Base-by-base conservation (phyloP, 176 grass and related monocot species). In the Microstegium vimineum region DNA sequence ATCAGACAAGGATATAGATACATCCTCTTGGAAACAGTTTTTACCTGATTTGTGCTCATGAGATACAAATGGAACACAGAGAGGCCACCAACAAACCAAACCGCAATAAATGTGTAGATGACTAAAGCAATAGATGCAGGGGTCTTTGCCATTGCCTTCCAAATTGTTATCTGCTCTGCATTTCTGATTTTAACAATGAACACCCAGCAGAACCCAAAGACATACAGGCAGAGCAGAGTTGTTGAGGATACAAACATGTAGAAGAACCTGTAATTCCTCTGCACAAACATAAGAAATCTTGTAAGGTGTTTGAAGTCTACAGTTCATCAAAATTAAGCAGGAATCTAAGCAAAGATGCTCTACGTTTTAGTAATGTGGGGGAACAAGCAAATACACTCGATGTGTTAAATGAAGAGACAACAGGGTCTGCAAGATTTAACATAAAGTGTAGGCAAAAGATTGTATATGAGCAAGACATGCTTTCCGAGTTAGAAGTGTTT, bases 211-310 rank as follows among this genome's bases (percentile, higher is more conserved):
- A 97, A 90, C 31, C 87, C 91, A 45, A 97, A 97, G 62, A 97
- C 91, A 75, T 86, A 94, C 27, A 97, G 83, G 82, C 94, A 97
- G 22, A 97, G 89, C 62, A 97, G 84, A 76, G 94, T 94, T 71
- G 91, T 90, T 59, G 94, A 97, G 87, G 92, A 97, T 75, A 97
- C 94, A 82, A 97, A 97, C 91, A 97, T 97, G 78, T 97, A 97
- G 37, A 97, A 97, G 89, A 97, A 97, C 34, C 94, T 88, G 84
- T 97, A 97, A 86, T 97, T 97, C 57, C 94, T 81, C 94, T 97
- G 89, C 82, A 89, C 67, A 90, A 49, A 66, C 62, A 79, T 49
- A 74, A 35, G 70, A 54, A 76, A 86, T 16, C 20, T 51, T 83
- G 49, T 86, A 69, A 86, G 67, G 16, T 69, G 28, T 30, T 80